Percentiles rank a stretch among this genome's conserved stretches.
These are phyloP conservation scores for Penicillium sp. DNA, from an alignment of 2,329 filamentous ascomycete species.

Conservation along the genomic window DNA sequence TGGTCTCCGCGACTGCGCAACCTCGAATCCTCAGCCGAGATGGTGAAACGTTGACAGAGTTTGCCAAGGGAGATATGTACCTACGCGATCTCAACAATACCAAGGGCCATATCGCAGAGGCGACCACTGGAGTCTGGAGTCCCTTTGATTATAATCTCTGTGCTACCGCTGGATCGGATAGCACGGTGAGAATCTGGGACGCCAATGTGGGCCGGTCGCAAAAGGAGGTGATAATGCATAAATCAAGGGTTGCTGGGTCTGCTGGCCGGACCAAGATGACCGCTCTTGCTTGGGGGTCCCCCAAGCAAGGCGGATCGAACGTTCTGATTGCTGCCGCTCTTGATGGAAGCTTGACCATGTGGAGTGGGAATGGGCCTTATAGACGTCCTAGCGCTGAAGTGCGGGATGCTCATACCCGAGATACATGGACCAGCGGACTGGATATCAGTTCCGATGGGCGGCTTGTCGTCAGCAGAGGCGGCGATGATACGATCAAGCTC, in stretches of 20 bases:
- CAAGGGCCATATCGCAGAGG: constrained; percentile 91
- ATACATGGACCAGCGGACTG: constrained; percentile 89
- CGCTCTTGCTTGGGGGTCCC: constrained; percentile 79
- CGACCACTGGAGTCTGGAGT: constrained; percentile 88
- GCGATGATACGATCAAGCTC: constrained; percentile 88
- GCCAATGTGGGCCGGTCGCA: constrained; percentile 87
- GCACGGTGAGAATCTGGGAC: constrained; percentile 95
- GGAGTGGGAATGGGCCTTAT: constrained; percentile 84
- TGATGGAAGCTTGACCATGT: constrained; percentile 90
- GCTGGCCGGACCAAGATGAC: constrained; percentile 94
- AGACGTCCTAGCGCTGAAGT: constrained; percentile 80
- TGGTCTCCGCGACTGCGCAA: constrained; percentile 84
- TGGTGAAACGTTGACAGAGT: constrained; percentile 81
- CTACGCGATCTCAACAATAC: constrained; percentile 96
- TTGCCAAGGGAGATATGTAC: constrained; percentile 98
- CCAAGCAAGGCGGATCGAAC: constrained; percentile 73
- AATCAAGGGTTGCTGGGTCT: constrained; percentile 82
- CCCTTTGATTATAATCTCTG: constrained; percentile 81
- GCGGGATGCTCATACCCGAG: constrained; percentile 73
- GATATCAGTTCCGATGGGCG: constrained; percentile 89
- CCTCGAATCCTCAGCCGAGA: constrained; percentile 87
- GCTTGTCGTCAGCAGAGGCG: constrained; percentile 85
- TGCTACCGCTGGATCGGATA: constrained; percentile 90
- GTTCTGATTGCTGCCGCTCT: constrained; percentile 79
- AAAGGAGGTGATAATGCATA: constrained; percentile 93